Conservation (phyloP, 2,329 filamentous ascomycete species). For the Corniculantispora saksenae region DNA sequence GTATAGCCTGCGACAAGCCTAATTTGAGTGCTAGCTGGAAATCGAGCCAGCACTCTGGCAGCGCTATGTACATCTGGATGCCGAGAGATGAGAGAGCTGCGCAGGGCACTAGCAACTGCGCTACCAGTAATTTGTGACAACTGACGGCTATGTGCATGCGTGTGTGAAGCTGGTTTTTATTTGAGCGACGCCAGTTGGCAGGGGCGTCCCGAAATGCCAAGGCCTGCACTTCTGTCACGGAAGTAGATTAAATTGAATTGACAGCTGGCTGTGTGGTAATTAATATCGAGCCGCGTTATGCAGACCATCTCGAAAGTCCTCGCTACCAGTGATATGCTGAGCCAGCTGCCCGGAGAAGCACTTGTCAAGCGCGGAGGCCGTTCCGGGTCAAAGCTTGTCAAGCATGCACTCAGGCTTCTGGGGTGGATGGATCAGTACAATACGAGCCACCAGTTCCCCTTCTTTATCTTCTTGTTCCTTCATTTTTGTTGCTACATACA, state of each 20-base stretch:
- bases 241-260: conserved; percentile 8
- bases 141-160: neutral
- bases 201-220: neutral
- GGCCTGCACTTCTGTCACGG: neutral
- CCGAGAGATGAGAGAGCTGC: neutral
- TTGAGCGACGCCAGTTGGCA: too few species aligned
- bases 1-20: neutral
- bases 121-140: neutral
- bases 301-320: neutral
- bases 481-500: neutral
- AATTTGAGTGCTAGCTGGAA: neutral
- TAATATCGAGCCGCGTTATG: conserved; percentile 15
- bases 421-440: neutral
- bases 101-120: neutral
- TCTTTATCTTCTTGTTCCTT: neutral
- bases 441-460: neutral
- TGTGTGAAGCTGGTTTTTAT: neutral
- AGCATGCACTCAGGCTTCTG: neutral
- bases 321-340: neutral
- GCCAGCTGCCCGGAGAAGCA: conserved; percentile 14
- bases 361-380: conserved; percentile 12
- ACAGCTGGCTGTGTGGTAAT: conserved; percentile 17
- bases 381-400: conserved; percentile 11
- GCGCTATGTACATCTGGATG: conserved; percentile 5
- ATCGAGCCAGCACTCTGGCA: neutral